phyloP scores from a whole-genome alignment of 495 filamentous ascomycete species.

The Hypoxylon perforatum region DNA sequence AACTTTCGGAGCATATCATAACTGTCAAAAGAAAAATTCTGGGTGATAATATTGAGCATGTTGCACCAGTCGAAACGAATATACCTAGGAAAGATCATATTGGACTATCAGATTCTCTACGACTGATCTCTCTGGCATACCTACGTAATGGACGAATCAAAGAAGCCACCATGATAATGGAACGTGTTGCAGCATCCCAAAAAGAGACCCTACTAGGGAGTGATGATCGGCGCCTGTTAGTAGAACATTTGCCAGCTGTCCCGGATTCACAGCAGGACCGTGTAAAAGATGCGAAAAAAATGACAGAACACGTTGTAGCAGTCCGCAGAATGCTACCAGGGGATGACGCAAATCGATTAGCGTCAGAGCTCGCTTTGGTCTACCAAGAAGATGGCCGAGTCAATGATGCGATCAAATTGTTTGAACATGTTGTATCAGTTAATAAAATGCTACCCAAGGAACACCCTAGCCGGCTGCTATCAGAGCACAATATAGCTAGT shows the following conservation, averaged over 20 bases:
- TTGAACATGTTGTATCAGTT: not conserved
- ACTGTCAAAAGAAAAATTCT: constrained; percentile 15
- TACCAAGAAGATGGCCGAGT: constrained; percentile 45
- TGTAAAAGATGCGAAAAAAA: constrained; percentile 38
- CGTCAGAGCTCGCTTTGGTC: constrained; percentile 43
- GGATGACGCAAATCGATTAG: constrained; percentile 43
- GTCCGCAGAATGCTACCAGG: constrained; percentile 35
- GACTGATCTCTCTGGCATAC: not conserved
- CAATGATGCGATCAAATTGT: constrained; percentile 39
- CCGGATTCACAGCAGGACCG: not conserved
- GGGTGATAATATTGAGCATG: not conserved
- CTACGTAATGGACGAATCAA: not conserved
- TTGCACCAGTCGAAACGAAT: constrained; percentile 18
- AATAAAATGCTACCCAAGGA: constrained; percentile 35
- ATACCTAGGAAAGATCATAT: not conserved
- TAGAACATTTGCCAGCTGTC: not conserved
- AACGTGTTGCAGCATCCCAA: constrained; percentile 29
- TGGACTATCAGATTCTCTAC: not conserved
- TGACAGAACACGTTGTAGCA: no score
- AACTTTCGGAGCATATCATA: constrained; percentile 31
- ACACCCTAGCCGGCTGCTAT: constrained; percentile 41
- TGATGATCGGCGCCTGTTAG: not conserved
- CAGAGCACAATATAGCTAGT: constrained; percentile 37
- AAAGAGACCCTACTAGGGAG: not conserved
- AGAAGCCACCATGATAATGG: constrained; percentile 26